phyloP scores from a whole-genome alignment of 2,329 filamentous ascomycete genomes.

The Cryphonectria parasitica region DNA sequence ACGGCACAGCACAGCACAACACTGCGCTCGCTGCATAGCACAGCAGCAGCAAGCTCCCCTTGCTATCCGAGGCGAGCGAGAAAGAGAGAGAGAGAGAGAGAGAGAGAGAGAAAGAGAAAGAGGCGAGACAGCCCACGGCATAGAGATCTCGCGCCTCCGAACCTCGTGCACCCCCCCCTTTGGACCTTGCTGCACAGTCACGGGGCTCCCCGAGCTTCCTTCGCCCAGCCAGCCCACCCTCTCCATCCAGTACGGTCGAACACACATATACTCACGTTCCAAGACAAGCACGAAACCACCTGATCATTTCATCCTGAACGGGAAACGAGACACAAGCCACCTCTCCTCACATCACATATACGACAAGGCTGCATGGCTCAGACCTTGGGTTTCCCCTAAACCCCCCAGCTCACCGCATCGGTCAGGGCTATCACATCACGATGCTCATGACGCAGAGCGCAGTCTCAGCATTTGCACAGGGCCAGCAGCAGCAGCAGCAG shows the following conservation, averaged over 20 bases:
- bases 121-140: background rate
- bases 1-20: background rate
- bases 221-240: background rate
- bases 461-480: constrained; percentile 50
- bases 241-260: background rate
- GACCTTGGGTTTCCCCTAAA: constrained; percentile 11
- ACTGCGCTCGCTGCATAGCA: background rate
- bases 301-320: constrained; percentile 4
- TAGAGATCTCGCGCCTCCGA: background rate
- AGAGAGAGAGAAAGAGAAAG: background rate
- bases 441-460: constrained; percentile 59
- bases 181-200: constrained; percentile 1
- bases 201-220: background rate
- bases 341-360: background rate
- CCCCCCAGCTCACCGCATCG: constrained; percentile 5
- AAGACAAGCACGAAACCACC: constrained; percentile 2
- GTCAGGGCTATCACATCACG: constrained; percentile 39
- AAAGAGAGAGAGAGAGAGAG: background rate
- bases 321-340: background rate
- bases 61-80: background rate
- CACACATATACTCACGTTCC: background rate
- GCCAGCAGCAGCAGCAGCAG: constrained; percentile 44
- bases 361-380: constrained; percentile 24
- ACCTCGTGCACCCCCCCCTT: background rate
- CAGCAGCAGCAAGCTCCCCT: constrained; percentile 6